These are phyloP conservation scores for Schizochytrium sp. DNA, from an alignment of 108 stramenopile species.

Conservation along the genomic window DNA sequence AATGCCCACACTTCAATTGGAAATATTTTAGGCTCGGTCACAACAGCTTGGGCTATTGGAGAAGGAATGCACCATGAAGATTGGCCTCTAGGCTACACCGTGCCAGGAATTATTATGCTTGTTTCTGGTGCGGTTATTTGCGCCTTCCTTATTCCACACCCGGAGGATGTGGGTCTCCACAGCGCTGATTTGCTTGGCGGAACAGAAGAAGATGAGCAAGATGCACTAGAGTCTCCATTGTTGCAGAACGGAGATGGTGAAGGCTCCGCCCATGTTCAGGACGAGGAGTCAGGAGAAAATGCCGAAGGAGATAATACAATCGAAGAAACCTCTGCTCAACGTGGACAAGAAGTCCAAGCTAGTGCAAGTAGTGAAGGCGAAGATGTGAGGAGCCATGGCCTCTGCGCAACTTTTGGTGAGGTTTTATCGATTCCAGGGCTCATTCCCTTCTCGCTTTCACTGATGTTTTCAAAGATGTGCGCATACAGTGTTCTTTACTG, in stretches of 20 bases:
- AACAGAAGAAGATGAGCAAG: neutral
- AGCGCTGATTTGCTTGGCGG: neutral
- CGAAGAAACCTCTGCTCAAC: neutral
- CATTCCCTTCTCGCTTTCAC: constrained; percentile 32
- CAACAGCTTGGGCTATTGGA: constrained; percentile 27
- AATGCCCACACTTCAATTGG: constrained; percentile 43
- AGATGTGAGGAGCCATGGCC: neutral
- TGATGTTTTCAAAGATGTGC: constrained; percentile 58
- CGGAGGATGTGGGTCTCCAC: neutral
- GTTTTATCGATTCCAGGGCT: constrained; percentile 33
- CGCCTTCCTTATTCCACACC: constrained; percentile 5
- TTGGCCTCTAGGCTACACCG: constrained; percentile 34
- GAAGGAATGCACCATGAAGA: constrained; percentile 59
- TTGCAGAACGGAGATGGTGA: neutral
- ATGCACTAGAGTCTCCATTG: neutral
- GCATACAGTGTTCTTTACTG: constrained; percentile 49
- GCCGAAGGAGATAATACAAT: neutral
- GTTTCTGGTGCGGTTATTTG: neutral
- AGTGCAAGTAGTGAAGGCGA: neutral
- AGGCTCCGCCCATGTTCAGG: neutral
- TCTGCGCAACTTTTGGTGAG: neutral
- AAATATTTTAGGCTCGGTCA: constrained; percentile 23
- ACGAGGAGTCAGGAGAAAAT: neutral
- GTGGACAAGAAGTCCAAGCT: neutral
- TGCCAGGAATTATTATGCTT: constrained; percentile 37